Base-by-base conservation (phyloP, 176 grass and related monocot genomes). In the Aegilops tauschii region DNA sequence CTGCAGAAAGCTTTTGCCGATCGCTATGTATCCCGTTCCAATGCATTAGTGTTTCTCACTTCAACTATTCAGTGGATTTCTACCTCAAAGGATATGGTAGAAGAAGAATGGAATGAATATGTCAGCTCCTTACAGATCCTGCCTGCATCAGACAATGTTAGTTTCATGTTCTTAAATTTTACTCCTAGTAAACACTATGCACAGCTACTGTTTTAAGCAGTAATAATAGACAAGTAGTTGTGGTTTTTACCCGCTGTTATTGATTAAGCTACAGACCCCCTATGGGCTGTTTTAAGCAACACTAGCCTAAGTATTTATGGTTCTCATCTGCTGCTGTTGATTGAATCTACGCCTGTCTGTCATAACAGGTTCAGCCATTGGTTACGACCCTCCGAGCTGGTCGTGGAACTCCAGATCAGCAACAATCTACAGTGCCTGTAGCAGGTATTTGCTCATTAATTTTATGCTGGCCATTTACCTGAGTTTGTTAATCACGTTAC, bases 61-160 rank as follows among this genome's bases (percentile, higher is more conserved):
- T 88, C 68, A 58, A 96, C 96, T 78, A 21, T 52, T 25, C 79
- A 27, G 25, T 98, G 96, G 96, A 85, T 94, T 86, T 94, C 90
- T 59, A 47, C 84, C 8, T 35, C 90, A 36, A 88, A 77, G 69
- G 69, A 76, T 77, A 75, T 77, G 23, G 86, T 75, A 73, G 92
- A 92, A 83, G 93, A 93, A 92, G 92, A 98, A 74, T 98, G 96
- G 96, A 89, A 78, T 49, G 92, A 96, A 61, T 72, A 98, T 88
- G 75, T 89, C 10, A 80, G 78, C 77, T 88, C 89, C 11, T 79
- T 91, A 39, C 89, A 85, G 8, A 61, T 85, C 3, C 52, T 96
- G 70, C 86, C 84, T 36, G 76, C 80, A 73, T 85, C 78, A 84
- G 83, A 87, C 30, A 69, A 94, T 88, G 93, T 95, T 62, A 95